Percentiles rank a stretch among this genome's conserved stretches.
Conservation (phyloP, 345 rosid species). For the Nasturtium officinale region DNA sequence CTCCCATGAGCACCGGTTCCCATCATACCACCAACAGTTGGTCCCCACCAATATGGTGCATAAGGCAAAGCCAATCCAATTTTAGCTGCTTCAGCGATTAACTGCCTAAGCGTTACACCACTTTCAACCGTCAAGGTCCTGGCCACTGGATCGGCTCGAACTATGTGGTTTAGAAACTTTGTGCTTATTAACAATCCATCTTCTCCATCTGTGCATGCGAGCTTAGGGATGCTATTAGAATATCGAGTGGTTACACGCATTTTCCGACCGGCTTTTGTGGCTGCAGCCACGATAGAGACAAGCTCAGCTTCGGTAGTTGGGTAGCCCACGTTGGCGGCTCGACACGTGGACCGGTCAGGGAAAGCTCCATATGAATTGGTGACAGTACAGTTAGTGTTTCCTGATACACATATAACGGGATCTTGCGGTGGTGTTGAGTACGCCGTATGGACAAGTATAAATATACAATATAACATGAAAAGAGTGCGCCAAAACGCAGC, state of each 20-base stretch:
- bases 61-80: not conserved
- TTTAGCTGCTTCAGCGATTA: not conserved
- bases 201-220: not conserved
- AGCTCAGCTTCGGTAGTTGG: not conserved
- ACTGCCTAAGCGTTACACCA: not conserved
- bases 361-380: not conserved
- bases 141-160: not conserved
- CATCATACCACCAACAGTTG: not conserved
- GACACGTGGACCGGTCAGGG: not conserved
- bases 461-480: not conserved
- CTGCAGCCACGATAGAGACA: not conserved
- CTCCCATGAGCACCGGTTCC: constrained; percentile 1
- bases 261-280: not conserved
- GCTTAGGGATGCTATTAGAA: not conserved
- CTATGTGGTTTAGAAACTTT: not conserved
- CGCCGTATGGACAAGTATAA: not conserved
- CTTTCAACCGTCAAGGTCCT: not conserved
- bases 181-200: not conserved
- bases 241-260: constrained; percentile 1
- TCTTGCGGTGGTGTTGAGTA: not conserved
- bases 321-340: not conserved
- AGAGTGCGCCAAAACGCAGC: not conserved
- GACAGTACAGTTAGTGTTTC: not conserved
- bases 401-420: not conserved
- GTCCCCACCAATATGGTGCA: not conserved